Evolutionary conservation across 2,329 filamentous ascomycete species (phyloP).

Genomic region (Mycogone perniciosa): DNA sequence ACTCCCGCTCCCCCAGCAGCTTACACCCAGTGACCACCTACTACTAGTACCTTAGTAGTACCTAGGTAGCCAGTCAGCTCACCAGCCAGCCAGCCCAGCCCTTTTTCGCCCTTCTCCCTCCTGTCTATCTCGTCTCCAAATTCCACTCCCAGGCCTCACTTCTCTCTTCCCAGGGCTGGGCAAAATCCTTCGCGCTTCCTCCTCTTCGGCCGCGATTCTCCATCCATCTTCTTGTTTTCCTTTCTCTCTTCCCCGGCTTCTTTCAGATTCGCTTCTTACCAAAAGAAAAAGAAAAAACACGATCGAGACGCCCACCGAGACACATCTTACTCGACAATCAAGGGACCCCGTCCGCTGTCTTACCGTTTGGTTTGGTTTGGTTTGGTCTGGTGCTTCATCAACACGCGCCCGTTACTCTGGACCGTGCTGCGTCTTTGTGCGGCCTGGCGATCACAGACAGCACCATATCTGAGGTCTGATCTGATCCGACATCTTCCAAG

Average conservation of each 20-base stretch:
- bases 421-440: background rate
- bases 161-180: background rate
- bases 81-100: background rate
- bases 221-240: slow-evolving; percentile 1
- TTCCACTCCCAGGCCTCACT: no score
- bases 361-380: no score
- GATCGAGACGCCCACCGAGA: background rate
- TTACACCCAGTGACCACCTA: no score
- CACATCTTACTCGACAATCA: background rate
- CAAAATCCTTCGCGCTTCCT: background rate
- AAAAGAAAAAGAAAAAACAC: background rate
- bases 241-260: background rate
- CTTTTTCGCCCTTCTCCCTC: no score
- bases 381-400: background rate
- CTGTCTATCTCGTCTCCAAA: no score
- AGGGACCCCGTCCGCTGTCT: background rate
- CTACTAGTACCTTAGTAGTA: no score
- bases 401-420: slow-evolving; percentile 4
- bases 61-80: background rate
- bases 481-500: background rate
- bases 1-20: no score
- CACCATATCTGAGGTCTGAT: background rate
- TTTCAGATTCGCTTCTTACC: background rate
- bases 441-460: slow-evolving; percentile 1
- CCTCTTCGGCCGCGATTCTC: background rate